Percentiles rank a stretch among this genome's conserved stretches.
Evolutionary conservation across 352 stramenopile species (phyloP).

Genomic region (Peronospora farinosa): DNA sequence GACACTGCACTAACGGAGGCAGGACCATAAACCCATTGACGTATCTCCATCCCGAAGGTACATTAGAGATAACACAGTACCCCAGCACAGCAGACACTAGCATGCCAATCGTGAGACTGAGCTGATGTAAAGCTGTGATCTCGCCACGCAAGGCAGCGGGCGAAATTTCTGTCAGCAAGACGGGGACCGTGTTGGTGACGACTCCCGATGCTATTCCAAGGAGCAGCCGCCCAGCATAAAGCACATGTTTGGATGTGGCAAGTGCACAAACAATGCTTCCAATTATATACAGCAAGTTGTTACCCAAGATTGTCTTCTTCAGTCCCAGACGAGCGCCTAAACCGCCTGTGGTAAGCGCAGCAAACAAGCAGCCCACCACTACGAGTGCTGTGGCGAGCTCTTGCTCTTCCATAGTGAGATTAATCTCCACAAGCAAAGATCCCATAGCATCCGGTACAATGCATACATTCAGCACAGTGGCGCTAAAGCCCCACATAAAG

Average conservation of each 20-base stretch:
- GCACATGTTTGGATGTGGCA: constrained; percentile 46
- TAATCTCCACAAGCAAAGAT: constrained; percentile 68
- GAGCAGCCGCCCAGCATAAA: constrained; percentile 56
- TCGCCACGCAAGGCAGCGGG: constrained; percentile 47
- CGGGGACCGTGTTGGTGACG: constrained; percentile 76
- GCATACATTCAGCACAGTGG: constrained; percentile 70
- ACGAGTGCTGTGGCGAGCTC: constrained; percentile 71
- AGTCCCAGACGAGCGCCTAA: constrained; percentile 52
- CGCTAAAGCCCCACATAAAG: constrained; percentile 74
- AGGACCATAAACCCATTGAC: constrained; percentile 68
- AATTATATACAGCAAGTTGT: constrained; percentile 68
- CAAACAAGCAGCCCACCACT: constrained; percentile 61
- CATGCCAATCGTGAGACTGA: constrained; percentile 86
- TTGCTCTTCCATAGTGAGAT: constrained; percentile 62
- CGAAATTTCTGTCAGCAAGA: constrained; percentile 82
- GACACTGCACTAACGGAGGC: constrained; percentile 53
- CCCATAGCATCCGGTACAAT: constrained; percentile 65
- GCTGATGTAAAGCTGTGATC: constrained; percentile 85
- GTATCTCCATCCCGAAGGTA: constrained; percentile 81
- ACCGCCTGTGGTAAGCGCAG: constrained; percentile 46
- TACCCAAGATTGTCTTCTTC: constrained; percentile 60
- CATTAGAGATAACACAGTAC: constrained; percentile 66
- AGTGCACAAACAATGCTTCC: constrained; percentile 51
- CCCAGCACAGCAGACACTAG: constrained; percentile 68
- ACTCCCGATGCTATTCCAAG: constrained; percentile 68